Percentiles rank a stretch among this genome's conserved stretches.
Evolutionary conservation across 805 yeast species (phyloP).

Genomic region (Starmerella stigmatis): DNA sequence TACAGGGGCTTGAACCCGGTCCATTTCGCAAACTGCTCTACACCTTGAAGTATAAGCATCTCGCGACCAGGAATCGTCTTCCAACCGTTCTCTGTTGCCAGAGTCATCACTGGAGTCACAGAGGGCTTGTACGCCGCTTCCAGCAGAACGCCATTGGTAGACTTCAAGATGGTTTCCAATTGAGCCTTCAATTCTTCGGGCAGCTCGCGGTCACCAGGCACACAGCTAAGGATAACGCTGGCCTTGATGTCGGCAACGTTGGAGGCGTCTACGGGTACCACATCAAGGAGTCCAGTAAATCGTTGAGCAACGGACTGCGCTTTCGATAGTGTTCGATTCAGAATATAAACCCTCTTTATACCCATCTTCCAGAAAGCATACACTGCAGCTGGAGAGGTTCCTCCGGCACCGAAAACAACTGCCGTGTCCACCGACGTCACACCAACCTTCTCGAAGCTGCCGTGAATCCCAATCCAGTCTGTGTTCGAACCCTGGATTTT

Average conservation of each 20-base stretch:
- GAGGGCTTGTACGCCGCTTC: slow-evolving; percentile 95
- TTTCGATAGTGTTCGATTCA: slow-evolving; percentile 69
- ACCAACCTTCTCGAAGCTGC: slow-evolving; percentile 56
- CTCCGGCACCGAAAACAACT: slow-evolving; percentile 91
- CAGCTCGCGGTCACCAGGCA: slow-evolving; percentile 21
- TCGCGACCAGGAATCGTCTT: slow-evolving; percentile 81
- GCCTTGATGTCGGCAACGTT: slow-evolving; percentile 38
- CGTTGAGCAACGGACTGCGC: slow-evolving; percentile 45
- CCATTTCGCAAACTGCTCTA: slow-evolving; percentile 73
- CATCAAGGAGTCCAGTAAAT: slow-evolving; percentile 40
- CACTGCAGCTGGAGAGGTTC: slow-evolving; percentile 91
- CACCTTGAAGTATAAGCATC: slow-evolving; percentile 89
- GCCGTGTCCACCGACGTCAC: slow-evolving; percentile 43
- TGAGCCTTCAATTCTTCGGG: slow-evolving; percentile 11
- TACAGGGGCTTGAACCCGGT: slow-evolving; percentile 33
- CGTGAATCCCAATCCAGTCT: slow-evolving; percentile 83
- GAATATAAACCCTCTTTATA: slow-evolving; percentile 60
- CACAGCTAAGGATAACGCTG: slow-evolving; percentile 31
- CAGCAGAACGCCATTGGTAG: slow-evolving; percentile 42
- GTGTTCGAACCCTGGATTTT: slow-evolving; percentile 74
- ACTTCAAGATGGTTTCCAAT: slow-evolving; percentile 22
- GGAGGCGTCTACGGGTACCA: slow-evolving; percentile 49
- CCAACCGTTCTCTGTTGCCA: slow-evolving; percentile 63
- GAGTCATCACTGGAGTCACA: slow-evolving; percentile 72
- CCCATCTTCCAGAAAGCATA: slow-evolving; percentile 76